Conservation (phyloP, 306 rosid genomes). For the Vigna unguiculata region DNA sequence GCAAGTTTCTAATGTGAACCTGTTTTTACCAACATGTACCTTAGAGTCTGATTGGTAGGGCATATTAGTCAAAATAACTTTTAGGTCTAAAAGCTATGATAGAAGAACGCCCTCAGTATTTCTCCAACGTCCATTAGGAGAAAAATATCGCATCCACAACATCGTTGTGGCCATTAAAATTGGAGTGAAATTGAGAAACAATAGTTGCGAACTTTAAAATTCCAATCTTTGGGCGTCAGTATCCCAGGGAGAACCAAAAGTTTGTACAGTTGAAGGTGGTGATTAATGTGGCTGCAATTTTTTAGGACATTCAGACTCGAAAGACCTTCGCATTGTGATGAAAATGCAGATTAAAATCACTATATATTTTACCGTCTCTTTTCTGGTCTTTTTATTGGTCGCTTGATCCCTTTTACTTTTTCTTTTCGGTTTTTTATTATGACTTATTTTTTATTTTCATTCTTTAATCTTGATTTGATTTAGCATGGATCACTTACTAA, state of each 20-base stretch:
- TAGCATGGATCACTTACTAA: no score
- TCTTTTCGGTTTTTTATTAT: no score
- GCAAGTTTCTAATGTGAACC: conserved; percentile 35
- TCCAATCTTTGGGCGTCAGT: conserved; percentile 8
- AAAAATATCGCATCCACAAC: conserved; percentile 24
- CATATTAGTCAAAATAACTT: conserved; percentile 27
- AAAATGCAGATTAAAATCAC: no score
- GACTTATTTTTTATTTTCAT: no score
- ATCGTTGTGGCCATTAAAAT: conserved; percentile 26
- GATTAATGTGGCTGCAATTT: no score
- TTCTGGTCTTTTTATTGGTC: no score
- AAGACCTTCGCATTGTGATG: no score
- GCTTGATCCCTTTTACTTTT: no score
- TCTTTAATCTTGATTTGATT: no score
- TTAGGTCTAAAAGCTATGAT: neutral
- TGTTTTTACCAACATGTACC: conserved; percentile 38
- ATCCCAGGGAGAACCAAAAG: conserved; percentile 1
- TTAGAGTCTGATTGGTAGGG: conserved; percentile 30
- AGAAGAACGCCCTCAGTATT: neutral
- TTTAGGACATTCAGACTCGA: no score
- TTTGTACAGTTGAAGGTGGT: neutral
- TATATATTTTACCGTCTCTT: no score
- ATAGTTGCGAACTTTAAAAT: neutral
- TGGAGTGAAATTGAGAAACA: conserved; percentile 11
- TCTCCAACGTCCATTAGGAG: neutral